These are phyloP conservation scores for Candida palmyrensis DNA, from an alignment of 805 yeast species.

Conservation along the genomic window DNA sequence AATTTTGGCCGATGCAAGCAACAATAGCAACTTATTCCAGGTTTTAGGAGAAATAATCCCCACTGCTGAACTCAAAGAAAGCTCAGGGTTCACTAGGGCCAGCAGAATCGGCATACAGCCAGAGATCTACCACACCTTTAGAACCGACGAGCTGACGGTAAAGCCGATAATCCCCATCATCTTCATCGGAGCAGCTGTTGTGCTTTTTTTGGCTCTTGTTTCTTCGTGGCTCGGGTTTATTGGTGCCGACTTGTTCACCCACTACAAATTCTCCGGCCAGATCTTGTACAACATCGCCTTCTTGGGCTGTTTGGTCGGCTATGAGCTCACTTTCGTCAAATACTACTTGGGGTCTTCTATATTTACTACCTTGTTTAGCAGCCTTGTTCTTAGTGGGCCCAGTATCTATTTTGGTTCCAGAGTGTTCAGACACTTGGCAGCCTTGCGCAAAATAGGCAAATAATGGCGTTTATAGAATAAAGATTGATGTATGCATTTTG, in stretches of 20 bases:
- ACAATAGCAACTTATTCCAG: slow-evolving; percentile 16
- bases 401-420: slow-evolving; percentile 61
- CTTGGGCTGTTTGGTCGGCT: slow-evolving; percentile 40
- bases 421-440: slow-evolving; percentile 48
- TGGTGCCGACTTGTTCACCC: slow-evolving; percentile 25
- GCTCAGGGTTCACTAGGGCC: slow-evolving; percentile 18
- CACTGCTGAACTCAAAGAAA: slow-evolving; percentile 17
- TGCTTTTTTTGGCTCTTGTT: slow-evolving; percentile 38
- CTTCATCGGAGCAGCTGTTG: slow-evolving; percentile 42
- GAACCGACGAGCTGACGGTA: slow-evolving; percentile 47
- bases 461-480: slow-evolving; percentile 1
- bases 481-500: slow-evolving; percentile 1
- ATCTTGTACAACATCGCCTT: slow-evolving; percentile 40
- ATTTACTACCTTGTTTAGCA: slow-evolving; percentile 50
- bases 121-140: slow-evolving; percentile 63
- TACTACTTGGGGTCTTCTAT: slow-evolving; percentile 59
- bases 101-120: slow-evolving; percentile 44
- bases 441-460: slow-evolving; percentile 25
- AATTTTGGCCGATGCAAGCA: slow-evolving; percentile 23
- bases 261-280: slow-evolving; percentile 32
- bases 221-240: slow-evolving; percentile 36
- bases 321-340: slow-evolving; percentile 49
- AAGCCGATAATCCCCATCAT: slow-evolving; percentile 45
- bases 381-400: slow-evolving; percentile 46
- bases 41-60: slow-evolving; percentile 29